Base-by-base conservation (phyloP, 2,329 filamentous ascomycete species). In the Cercospora zeina region DNA sequence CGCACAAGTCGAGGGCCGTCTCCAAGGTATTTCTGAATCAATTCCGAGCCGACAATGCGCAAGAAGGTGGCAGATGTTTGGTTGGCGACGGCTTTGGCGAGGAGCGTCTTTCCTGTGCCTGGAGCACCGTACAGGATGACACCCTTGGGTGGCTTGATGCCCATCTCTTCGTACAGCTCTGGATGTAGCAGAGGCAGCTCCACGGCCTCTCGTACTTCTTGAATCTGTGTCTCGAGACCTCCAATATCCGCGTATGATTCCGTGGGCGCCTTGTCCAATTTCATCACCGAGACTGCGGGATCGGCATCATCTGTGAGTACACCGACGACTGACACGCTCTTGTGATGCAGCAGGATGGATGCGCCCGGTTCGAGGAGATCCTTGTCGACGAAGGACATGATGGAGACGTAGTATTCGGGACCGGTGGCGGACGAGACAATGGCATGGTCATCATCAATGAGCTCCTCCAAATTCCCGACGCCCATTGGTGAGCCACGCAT, bases 341-440 rank as follows among this genome's bases (percentile, higher is more conserved):
- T 99, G 79, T 99, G 95, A 74, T 99, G 95, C 62, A 99, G 82
- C 54, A 99, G 82, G 54, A 99, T 95, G 71, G 92, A 97, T 16
- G 95, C 92, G 64, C 96, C 96, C 1, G 95, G 95, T 78, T 99
- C 95, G 47, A 99, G 84, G 3, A 99, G 86, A 47, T 99, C 95
- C 80, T 99, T 99, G 82, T 99, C 95, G 69, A 99, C 95, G 73
- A 99, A 99, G 59, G 93, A 97, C 95, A 99, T 97, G 84, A 99
- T 99, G 71, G 93, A 97, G 69, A 99, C 95, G 77, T 97, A 99
- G 84, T 96, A 99, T 77, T 99, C 95, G 1, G 95, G 95, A 0
- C 95, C 95, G 6, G 95, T 97, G 0, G 95, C 96, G 76, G 92
- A 96, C 16, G 93, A 97, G 36, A 99, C 95, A 74, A 99, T 99